Base-by-base conservation (phyloP, 257 asterid genomes). In the Avicennia marina region DNA sequence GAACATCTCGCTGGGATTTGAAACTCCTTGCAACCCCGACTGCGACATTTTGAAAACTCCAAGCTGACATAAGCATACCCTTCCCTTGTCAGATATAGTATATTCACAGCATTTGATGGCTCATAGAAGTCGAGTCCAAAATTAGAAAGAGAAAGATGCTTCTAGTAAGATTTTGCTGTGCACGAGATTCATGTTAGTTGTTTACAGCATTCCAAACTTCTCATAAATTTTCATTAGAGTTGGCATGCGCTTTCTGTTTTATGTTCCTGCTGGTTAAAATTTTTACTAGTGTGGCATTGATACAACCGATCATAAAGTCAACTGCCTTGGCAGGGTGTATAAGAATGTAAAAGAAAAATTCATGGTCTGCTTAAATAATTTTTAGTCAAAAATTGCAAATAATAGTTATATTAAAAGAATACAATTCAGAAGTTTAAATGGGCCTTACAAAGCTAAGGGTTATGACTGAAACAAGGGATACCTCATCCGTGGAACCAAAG, bases 401-500 rank as follows among this genome's bases (percentile, higher is more conserved):
- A 58, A 29, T 4, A 33, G 27, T 29, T 29, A 8, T 29, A 29
- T 29, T 4, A 29, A 29, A 8, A 29, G 7, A 29, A 29, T 29
- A n/a, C n/a, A n/a, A n/a, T n/a, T n/a, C n/a, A n/a, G n/a, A 36
- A 36, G 13, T 7, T 36, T 36, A 7, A 36, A 31, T 1, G 54
- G 48, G 20, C 20, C 16, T 16, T 19, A 47, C 25, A 46, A 51
- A 51, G 34, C 26, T 57, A 41, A 39, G 20, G 19, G 20, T 42
- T 9, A 33, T 46, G 62, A 44, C 46, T 22, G 25, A 53, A 60
- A 64, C 56, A 63, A 47, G 42, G 59, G 25, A 57, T 81, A 83
- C 98, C 96, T 88, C 98, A 75, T 91, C 97, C 6, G 98, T 81
- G 77, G 97, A 83, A 68, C 98, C 98, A 80, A 81, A 91, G 20